Evolutionary conservation across 306 rosid species (phyloP).

Genomic region (Quercus parvula): DNA sequence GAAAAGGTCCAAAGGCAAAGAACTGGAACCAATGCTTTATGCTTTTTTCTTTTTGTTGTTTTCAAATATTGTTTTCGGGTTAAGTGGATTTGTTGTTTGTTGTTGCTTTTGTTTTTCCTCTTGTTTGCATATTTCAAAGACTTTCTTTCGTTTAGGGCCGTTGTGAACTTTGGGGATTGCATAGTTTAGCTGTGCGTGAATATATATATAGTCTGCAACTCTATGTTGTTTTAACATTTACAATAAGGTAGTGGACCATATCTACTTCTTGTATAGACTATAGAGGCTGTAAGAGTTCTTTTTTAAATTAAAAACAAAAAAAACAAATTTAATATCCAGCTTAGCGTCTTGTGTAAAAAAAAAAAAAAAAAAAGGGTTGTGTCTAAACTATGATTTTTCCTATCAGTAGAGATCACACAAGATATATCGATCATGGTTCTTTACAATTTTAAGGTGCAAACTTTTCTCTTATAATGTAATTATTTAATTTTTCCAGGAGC

Average conservation of each 20-base stretch:
- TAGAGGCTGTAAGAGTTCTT: too few species aligned
- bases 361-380: too few species aligned
- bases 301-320: too few species aligned
- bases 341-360: too few species aligned
- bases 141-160: conserved; percentile 33
- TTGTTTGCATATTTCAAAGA: conserved; percentile 40
- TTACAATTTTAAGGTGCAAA: too few species aligned
- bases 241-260: conserved; percentile 29
- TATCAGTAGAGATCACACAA: too few species aligned
- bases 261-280: not conserved
- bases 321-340: too few species aligned
- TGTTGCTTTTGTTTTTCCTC: conserved; percentile 27
- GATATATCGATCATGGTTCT: too few species aligned
- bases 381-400: too few species aligned
- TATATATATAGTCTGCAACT: conserved; percentile 11
- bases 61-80: conserved; percentile 47
- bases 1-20: conserved; percentile 59
- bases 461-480: too few species aligned
- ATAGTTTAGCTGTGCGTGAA: conserved; percentile 23
- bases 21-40: conserved; percentile 68
- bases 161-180: conserved; percentile 24
- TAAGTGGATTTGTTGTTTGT: conserved; percentile 52
- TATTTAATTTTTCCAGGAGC: too few species aligned
- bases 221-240: conserved; percentile 6
- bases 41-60: conserved; percentile 43